phyloP scores from a whole-genome alignment of 768 basidiomycete genomes.

The Boletus rufocinnamomeus region DNA sequence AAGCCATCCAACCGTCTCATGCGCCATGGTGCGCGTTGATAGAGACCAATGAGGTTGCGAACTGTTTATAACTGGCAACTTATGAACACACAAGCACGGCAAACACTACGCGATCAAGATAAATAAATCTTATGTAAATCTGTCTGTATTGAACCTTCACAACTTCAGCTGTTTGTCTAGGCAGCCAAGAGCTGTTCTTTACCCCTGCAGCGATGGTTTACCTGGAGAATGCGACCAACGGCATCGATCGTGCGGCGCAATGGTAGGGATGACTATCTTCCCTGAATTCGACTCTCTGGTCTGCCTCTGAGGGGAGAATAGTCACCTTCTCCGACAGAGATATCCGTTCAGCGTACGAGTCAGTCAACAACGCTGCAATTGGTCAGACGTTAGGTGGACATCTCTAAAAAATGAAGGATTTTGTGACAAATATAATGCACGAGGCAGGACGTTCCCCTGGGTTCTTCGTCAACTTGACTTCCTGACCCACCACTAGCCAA shows the following conservation, averaged over 20 bases:
- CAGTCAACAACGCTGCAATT: background rate
- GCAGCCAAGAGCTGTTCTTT: no score
- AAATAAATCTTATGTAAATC: background rate
- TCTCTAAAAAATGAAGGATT: conserved; percentile 30
- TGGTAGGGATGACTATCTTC: background rate
- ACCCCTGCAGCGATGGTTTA: no score
- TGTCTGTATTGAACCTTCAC: no score
- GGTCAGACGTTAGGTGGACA: conserved; percentile 18
- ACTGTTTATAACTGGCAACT: background rate
- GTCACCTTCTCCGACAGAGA: background rate
- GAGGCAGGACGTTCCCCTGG: conserved; percentile 19
- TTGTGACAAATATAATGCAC: conserved; percentile 31
- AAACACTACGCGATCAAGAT: background rate
- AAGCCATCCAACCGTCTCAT: conserved; percentile 14
- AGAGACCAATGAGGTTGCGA: background rate
- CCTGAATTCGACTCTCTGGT: background rate
- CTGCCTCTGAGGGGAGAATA: background rate
- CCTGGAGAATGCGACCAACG: no score
- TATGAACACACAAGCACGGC: background rate
- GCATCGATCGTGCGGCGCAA: background rate
- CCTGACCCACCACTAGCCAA: conserved; percentile 32
- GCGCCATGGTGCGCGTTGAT: conserved; percentile 1
- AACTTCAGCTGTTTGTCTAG: no score
- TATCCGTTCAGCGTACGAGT: background rate
- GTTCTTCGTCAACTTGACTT: conserved; percentile 4